Percentiles rank a stretch among this genome's conserved stretches.
Conservation (phyloP, 208 protist genomes). For the Crithidia sp. region DNA sequence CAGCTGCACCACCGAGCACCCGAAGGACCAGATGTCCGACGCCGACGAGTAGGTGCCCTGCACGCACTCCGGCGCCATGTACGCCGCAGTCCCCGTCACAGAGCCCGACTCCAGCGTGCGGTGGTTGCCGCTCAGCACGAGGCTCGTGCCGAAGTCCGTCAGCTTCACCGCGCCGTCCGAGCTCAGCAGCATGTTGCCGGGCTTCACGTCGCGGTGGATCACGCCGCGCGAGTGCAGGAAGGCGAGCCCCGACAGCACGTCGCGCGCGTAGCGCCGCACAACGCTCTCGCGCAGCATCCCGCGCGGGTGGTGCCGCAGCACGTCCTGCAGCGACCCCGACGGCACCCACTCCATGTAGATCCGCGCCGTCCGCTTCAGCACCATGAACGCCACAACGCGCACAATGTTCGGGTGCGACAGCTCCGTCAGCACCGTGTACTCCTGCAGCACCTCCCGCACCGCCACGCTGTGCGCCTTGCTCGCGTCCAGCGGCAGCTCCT, state of each 20-base stretch:
- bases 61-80: conserved; percentile 80
- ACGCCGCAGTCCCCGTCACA: conserved; percentile 72
- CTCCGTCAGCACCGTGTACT: conserved; percentile 72
- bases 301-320: conserved; percentile 43
- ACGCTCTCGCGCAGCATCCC: conserved; percentile 56
- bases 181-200: conserved; percentile 82
- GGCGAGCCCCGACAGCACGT: conserved; percentile 54
- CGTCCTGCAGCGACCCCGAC: conserved; percentile 64
- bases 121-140: conserved; percentile 44
- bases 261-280: conserved; percentile 59
- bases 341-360: conserved; percentile 87
- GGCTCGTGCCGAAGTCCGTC: conserved; percentile 86
- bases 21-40: conserved; percentile 89
- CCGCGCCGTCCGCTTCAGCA: conserved; percentile 41
- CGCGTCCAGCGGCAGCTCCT: conserved; percentile 60
- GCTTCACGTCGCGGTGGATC: conserved; percentile 88
- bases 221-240: conserved; percentile 76
- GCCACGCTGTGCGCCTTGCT: conserved; percentile 30
- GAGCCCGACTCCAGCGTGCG: conserved; percentile 37
- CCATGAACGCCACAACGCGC: conserved; percentile 68
- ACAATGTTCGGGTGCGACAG: conserved; percentile 77
- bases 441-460: conserved; percentile 59
- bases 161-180: conserved; percentile 74
- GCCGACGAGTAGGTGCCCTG: conserved; percentile 58
- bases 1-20: conserved; percentile 79